Conservation (phyloP, 2,329 filamentous ascomycete genomes). For the Sporothrix humicola region DNA sequence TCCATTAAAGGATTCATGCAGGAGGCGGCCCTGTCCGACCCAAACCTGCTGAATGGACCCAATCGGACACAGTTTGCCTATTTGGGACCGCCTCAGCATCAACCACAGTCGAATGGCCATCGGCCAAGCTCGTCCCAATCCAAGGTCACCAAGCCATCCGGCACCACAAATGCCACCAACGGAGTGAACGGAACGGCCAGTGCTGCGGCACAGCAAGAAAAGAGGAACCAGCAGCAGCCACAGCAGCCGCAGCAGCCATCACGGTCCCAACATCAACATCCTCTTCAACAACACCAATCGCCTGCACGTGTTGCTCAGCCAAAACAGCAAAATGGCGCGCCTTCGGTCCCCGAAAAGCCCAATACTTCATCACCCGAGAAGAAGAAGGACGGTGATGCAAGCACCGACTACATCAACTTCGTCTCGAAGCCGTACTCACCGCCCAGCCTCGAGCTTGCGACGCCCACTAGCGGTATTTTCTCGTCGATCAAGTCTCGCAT, state of each 20-base stretch:
- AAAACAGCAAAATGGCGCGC: neutral
- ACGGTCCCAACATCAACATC: neutral
- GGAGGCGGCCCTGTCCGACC: conserved; percentile 34
- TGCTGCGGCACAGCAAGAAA: neutral
- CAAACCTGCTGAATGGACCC: conserved; percentile 1
- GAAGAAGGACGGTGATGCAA: conserved; percentile 4
- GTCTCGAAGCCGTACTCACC: conserved; percentile 24
- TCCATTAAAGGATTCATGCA: conserved; percentile 42
- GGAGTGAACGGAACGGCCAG: neutral
- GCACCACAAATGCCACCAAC: neutral
- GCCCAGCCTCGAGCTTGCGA: conserved; percentile 13
- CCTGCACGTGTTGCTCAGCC: neutral
- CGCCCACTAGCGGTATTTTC: conserved; percentile 32
- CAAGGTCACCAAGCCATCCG: neutral
- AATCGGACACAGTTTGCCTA: conserved; percentile 26
- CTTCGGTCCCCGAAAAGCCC: neutral
- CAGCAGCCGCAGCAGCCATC: neutral
- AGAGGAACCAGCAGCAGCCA: neutral
- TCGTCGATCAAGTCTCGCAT: conserved; percentile 37
- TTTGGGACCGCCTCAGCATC: neutral
- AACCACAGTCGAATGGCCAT: neutral
- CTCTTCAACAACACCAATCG: neutral
- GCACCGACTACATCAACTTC: conserved; percentile 31
- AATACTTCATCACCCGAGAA: neutral
- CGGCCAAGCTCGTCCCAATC: conserved; percentile 33